phyloP scores from a whole-genome alignment of 1,139 yeast species.

The Cylindricascospora bacillispora region DNA sequence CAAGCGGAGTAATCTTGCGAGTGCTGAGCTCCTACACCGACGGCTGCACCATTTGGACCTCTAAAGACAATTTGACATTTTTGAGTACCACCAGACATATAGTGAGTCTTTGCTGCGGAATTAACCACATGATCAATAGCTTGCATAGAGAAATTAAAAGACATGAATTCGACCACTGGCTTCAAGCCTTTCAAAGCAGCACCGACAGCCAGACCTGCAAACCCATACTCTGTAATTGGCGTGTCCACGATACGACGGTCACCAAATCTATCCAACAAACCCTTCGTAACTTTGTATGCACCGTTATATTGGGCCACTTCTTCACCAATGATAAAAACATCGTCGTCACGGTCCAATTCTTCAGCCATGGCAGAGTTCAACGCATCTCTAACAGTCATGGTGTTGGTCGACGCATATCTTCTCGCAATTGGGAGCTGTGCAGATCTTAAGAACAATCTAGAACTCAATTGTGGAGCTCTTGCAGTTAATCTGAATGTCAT shows the following conservation, averaged over 20 bases:
- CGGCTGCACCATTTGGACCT: constrained; percentile 99
- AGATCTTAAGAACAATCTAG: too few species aligned
- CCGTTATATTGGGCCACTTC: constrained; percentile 99
- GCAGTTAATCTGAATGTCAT: constrained; percentile 1
- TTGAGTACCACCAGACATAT: constrained; percentile 99
- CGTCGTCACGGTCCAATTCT: constrained; percentile 92
- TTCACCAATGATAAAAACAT: constrained; percentile 93
- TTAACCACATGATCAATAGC: constrained; percentile 96
- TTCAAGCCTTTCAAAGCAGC: constrained; percentile 94
- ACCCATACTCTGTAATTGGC: constrained; percentile 99
- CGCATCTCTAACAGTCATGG: constrained; percentile 94
- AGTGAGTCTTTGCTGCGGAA: constrained; percentile 97
- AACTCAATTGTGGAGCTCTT: too few species aligned
- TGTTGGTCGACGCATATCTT: constrained; percentile 34
- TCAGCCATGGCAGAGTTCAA: constrained; percentile 90
- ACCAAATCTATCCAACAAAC: constrained; percentile 91
- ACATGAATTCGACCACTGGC: constrained; percentile 98
- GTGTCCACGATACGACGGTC: constrained; percentile 95
- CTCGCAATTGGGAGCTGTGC: constrained; percentile 6
- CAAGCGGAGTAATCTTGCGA: constrained; percentile 96
- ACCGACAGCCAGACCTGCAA: constrained; percentile 95
- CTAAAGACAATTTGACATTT: constrained; percentile 95
- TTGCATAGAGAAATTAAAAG: constrained; percentile 99
- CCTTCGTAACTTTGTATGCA: constrained; percentile 95
- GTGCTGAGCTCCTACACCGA: constrained; percentile 99